Conservation (phyloP, 441 rosid genomes). For the Populus trichocarpa region DNA sequence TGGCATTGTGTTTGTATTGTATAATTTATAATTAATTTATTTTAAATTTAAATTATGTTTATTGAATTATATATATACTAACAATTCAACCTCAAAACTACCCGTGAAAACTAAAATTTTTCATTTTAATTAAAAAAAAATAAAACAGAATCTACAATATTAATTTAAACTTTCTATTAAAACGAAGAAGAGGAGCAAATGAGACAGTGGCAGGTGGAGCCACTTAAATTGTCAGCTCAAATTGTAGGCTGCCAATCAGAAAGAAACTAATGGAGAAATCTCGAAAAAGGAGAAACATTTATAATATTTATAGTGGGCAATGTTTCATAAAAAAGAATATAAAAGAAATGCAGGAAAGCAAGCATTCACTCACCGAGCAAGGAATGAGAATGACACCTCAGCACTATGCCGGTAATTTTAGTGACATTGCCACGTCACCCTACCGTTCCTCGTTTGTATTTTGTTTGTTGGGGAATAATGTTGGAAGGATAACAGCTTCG, state of each 20-base stretch:
- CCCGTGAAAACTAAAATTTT: too few relatives aligned
- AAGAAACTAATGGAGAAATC: neutral
- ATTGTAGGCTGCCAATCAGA: slow-evolving; percentile 23
- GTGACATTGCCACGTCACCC: slow-evolving; percentile 34
- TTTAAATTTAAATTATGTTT: too few relatives aligned
- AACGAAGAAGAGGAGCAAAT: slow-evolving; percentile 35
- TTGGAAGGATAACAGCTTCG: neutral
- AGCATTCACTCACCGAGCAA: slow-evolving; percentile 13
- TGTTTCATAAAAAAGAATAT: neutral
- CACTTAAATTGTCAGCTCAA: slow-evolving; percentile 35
- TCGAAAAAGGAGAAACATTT: neutral
- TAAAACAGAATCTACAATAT: too few relatives aligned
- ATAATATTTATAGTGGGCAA: neutral
- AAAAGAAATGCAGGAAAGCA: neutral
- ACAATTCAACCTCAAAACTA: too few relatives aligned
- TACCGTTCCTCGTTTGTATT: neutral
- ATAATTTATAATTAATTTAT: too few relatives aligned
- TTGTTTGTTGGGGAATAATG: neutral
- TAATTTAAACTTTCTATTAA: too few relatives aligned
- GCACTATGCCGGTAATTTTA: slow-evolving; percentile 38
- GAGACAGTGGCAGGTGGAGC: slow-evolving; percentile 68
- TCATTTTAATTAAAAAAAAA: too few relatives aligned
- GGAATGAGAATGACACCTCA: slow-evolving; percentile 36
- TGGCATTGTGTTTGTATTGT: too few relatives aligned
- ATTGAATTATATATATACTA: too few relatives aligned